Percentiles rank a stretch among this genome's conserved stretches.
Evolutionary conservation across 2,329 filamentous ascomycete genomes (phyloP).

Genomic region (Tolypocladium tropicale): DNA sequence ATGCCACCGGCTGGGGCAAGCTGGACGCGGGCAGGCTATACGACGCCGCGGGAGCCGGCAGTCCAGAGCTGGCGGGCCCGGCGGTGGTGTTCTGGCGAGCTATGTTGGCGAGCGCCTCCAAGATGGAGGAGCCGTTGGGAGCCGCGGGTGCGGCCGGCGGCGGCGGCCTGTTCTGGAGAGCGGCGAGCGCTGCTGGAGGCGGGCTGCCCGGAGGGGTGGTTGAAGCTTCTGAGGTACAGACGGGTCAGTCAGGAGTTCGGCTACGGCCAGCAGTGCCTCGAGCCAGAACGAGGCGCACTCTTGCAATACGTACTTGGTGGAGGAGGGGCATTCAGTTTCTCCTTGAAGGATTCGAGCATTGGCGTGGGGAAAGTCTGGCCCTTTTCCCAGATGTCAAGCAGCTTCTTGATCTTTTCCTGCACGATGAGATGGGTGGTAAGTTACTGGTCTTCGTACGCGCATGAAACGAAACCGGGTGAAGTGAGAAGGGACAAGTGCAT

Average conservation of each 20-base stretch:
- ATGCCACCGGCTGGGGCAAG: conserved; percentile 19
- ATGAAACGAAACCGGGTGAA: background rate
- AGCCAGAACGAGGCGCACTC: too few relatives aligned
- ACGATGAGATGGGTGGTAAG: conserved; percentile 32
- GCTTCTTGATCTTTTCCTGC: conserved; percentile 89
- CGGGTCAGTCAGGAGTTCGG: background rate
- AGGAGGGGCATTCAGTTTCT: conserved; percentile 57
- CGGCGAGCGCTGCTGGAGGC: conserved; percentile 34
- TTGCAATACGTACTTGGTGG: conserved; percentile 50
- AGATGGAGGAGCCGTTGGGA: conserved; percentile 48
- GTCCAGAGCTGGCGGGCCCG: conserved; percentile 27
- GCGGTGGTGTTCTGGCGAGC: conserved; percentile 59
- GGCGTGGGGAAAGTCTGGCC: conserved; percentile 77
- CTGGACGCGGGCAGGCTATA: conserved; percentile 23
- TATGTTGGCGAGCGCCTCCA: conserved; percentile 72
- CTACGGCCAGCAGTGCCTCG: background rate
- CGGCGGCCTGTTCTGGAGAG: conserved; percentile 19
- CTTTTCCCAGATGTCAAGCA: conserved; percentile 97
- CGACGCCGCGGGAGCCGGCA: conserved; percentile 32
- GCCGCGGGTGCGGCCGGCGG: conserved; percentile 29
- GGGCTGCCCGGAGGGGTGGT: conserved; percentile 62
- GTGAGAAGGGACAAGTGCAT: background rate
- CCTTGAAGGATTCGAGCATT: conserved; percentile 74
- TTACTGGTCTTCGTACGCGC: conserved; percentile 13
- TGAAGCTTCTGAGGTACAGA: conserved; percentile 41